These are phyloP conservation scores for Fistulifera pelliculosa DNA, from an alignment of 108 stramenopile species.

Conservation along the genomic window DNA sequence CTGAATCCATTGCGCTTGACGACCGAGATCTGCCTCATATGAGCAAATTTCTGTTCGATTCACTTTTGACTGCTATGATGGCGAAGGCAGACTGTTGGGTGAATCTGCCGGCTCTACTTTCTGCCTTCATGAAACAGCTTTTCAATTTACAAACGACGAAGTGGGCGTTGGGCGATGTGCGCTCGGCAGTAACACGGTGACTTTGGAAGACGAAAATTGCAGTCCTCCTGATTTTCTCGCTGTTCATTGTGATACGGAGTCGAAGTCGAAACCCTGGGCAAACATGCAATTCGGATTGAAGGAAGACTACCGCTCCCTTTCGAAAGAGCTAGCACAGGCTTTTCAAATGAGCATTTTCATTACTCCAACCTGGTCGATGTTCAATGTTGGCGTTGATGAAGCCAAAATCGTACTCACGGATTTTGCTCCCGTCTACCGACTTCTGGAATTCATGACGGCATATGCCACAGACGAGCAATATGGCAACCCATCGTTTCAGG, in stretches of 20 bases:
- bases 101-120: constrained; percentile 28
- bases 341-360: constrained; percentile 67
- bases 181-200: background rate
- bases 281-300: constrained; percentile 66
- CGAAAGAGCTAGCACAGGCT: constrained; percentile 30
- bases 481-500: constrained; percentile 61
- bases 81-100: constrained; percentile 17
- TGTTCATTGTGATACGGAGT: background rate
- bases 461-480: constrained; percentile 52
- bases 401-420: constrained; percentile 43
- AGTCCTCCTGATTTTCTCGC: constrained; percentile 13
- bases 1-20: constrained; percentile 12
- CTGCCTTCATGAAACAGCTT: constrained; percentile 14
- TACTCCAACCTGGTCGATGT: constrained; percentile 58
- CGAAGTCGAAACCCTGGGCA: constrained; percentile 23
- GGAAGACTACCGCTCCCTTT: constrained; percentile 37
- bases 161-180: constrained; percentile 24
- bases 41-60: constrained; percentile 38
- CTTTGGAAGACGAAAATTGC: constrained; percentile 26
- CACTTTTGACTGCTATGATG: constrained; percentile 36
- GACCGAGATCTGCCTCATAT: constrained; percentile 40
- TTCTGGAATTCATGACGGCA: constrained; percentile 65
- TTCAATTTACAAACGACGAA: constrained; percentile 23
- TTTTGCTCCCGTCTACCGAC: constrained; percentile 53
- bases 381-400: constrained; percentile 64